Evolutionary conservation across 2,329 filamentous ascomycete species (phyloP), one percentile per base, ranked within the genome.

Genomic region (Malbranchea zuffiana): DNA sequence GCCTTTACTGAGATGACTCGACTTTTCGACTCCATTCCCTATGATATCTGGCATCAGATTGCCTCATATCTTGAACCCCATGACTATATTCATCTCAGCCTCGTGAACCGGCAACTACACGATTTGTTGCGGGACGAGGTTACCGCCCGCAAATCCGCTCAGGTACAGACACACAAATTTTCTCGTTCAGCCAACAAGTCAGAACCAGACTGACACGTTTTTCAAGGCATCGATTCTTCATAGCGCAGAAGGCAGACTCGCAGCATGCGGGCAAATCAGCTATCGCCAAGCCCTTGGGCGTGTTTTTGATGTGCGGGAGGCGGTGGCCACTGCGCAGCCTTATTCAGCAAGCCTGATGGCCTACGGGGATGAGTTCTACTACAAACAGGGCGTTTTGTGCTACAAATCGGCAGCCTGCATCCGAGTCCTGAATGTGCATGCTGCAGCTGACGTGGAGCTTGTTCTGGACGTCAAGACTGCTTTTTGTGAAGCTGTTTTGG

Each of bases 31-130:
- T 46, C 50, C 19, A 55, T 82, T 8, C 78, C 79, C 0, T 76
- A 72, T 50, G 80, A 83, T 55, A 62, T 82, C n/a, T 57, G 80
- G 18, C 71, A 71, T 33, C 66, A 71, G 35, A 68, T 82, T 35
- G 64, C 69, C 5, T 60, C 61, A 5, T 57, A 65, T 38, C 62
- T 83, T 23, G 62, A 69, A 12, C 57, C 78, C 17, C 66, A 74
- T 31, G 75, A 80, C 45, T 63, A 74, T 25, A 67, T 75, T 41
- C 63, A 70, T 43, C 57, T 82, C 28, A 68, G 70, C 26, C 61
- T 65, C 30, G 67, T 66, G 27, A 74, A 72, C 43, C 63, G 56
- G 4, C 61, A 65, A 13, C 63, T 82, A 20, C 58, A 62, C 39
- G 64, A 59, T 20, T 50, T 76, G 6, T 51, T 78, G 27, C 52